phyloP scores from a whole-genome alignment of 225 moss, liverwort and hornwort genomes.

The Marchantia polymorpha region DNA sequence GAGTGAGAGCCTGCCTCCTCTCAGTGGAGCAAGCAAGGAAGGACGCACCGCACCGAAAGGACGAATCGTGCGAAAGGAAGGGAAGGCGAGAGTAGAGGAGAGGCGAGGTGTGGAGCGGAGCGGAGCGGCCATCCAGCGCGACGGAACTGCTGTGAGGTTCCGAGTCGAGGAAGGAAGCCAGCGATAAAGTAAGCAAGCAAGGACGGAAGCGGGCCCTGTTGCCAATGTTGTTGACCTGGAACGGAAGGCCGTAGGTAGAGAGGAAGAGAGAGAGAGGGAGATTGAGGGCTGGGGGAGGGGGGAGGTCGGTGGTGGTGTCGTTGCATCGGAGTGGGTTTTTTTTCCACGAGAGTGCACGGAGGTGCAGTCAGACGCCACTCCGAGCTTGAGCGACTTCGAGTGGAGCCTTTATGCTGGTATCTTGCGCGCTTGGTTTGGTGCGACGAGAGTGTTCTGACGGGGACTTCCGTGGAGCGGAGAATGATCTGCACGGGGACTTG shows the following conservation, averaged over 20 bases:
- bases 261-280: background rate
- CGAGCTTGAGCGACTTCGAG: background rate
- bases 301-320: conserved; percentile 6
- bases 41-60: background rate
- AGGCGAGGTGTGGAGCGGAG: background rate
- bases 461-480: background rate
- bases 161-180: background rate
- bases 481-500: background rate
- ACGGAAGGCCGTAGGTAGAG: background rate
- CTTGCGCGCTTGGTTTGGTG: background rate
- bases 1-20: background rate
- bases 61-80: background rate
- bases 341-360: background rate
- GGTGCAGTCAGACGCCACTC: background rate
- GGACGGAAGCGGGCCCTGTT: background rate
- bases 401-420: background rate
- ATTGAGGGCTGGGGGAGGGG: too few relatives aligned
- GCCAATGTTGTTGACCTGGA: background rate
- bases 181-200: background rate
- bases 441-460: background rate
- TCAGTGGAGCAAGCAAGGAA: background rate
- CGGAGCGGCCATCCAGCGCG: too few relatives aligned
- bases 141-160: background rate
- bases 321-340: background rate
- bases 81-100: background rate